Evolutionary conservation across 352 stramenopile species (phyloP), one percentile per base, ranked within the genome.

Genomic region (Aphanomyces euteiches): DNA sequence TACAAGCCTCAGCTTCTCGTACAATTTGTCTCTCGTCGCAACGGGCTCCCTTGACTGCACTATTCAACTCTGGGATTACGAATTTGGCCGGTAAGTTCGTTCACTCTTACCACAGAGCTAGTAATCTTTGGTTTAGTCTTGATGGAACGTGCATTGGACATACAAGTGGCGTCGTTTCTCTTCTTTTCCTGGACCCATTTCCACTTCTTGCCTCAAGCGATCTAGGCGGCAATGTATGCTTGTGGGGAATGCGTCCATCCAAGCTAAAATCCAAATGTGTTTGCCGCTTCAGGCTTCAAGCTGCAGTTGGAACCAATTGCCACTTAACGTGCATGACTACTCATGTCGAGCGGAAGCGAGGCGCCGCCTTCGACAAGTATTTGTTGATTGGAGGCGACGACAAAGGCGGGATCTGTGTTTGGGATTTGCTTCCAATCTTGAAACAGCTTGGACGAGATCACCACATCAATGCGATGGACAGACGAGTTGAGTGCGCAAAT

Each of bases 11-110:
- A 78, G 68, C 56, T 93, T 90, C 68, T 94, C 83, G 56, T 79
- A 81, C 43, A 73, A 83, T 17, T 73, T 96, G 19, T 92, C 84
- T n/a, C 70, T 95, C 7, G 76, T 96, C 58, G 88, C 85, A 0
- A 90, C 85, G 0, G 88, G 86, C 5, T 85, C 84, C 12, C 85
- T 82, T 2, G 85, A 95, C 57, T 78, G 75, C 60, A 79, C 78
- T 40, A 79, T 96, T 10, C 83, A 90, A 68, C 68, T 95, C 38
- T 96, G 89, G 89, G 82, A 92, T 69, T 96, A 93, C 76, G 89
- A 96, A 72, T 96, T 95, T 66, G 87, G 87, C 28, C 84, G 88
- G 13, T 61, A 47, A 12, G n/a, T 77, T 61, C 67, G 37, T 45
- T 75, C 12, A n/a, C 47, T 5, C 45, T 36, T 15, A 17, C 4